Evolutionary conservation across 225 moss, liverwort and hornwort genomes (phyloP).

Genomic region (Bryum argenteum): DNA sequence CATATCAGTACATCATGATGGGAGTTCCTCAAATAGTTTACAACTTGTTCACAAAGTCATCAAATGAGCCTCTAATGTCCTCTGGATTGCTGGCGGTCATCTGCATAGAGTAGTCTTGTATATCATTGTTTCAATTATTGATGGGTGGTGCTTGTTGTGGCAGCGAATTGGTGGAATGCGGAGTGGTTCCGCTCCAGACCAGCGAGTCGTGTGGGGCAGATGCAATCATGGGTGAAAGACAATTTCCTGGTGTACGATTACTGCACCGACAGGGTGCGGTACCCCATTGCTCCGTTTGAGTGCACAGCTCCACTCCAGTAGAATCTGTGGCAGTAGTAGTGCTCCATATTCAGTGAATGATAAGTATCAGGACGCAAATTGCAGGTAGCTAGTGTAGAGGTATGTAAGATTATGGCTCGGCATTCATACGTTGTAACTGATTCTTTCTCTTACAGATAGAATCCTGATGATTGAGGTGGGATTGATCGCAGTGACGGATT

Average conservation of each 20-base stretch:
- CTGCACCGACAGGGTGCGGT: constrained; percentile 50
- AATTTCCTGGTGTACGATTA: constrained; percentile 61
- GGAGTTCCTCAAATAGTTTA: too few species aligned
- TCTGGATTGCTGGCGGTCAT: too few species aligned
- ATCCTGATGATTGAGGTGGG: too few species aligned
- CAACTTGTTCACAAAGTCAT: too few species aligned
- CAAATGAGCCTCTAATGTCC: too few species aligned
- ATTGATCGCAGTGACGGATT: too few species aligned
- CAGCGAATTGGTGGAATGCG: constrained; percentile 62
- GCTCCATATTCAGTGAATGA: neutral
- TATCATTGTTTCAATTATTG: too few species aligned
- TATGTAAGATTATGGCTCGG: neutral
- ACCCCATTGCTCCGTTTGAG: constrained; percentile 42
- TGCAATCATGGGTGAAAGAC: constrained; percentile 50
- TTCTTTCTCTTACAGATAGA: neutral
- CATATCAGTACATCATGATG: too few species aligned
- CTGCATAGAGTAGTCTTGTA: too few species aligned
- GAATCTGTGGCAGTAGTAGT: neutral
- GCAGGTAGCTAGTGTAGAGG: neutral
- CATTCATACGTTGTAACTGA: neutral
- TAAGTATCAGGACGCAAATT: neutral
- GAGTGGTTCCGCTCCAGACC: constrained; percentile 48
- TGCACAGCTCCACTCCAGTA: constrained; percentile 40
- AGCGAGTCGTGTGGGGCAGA: constrained; percentile 46
- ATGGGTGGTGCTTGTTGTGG: constrained; percentile 2